phyloP scores from a whole-genome alignment of 1,284 basidiomycete species.

The Amylostereum chailletii region DNA sequence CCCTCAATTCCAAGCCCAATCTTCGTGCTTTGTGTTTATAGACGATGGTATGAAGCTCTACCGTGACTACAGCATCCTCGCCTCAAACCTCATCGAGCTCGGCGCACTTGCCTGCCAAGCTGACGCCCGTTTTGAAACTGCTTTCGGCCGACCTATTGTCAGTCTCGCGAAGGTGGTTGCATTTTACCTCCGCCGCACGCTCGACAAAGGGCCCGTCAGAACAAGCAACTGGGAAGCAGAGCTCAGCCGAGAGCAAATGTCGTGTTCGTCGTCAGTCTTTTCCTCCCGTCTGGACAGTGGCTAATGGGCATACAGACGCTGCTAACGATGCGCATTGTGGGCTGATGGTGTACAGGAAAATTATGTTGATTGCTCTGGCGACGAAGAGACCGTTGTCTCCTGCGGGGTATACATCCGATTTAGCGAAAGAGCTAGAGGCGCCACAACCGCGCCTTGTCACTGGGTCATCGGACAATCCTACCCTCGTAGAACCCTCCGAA shows the following conservation, averaged over 20 bases:
- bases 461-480: too few species aligned
- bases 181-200: constrained; percentile 35
- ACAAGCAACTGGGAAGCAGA: constrained; percentile 48
- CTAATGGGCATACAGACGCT: constrained; percentile 32
- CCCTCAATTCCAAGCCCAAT: background rate
- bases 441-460: background rate
- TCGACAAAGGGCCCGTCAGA: constrained; percentile 45
- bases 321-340: constrained; percentile 54
- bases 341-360: constrained; percentile 35
- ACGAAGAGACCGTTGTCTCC: constrained; percentile 20
- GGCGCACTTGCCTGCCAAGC: constrained; percentile 39
- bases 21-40: constrained; percentile 15
- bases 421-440: constrained; percentile 13
- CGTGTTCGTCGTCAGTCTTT: constrained; percentile 29
- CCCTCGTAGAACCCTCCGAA: background rate
- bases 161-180: constrained; percentile 45
- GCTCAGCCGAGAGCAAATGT: constrained; percentile 33
- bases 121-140: constrained; percentile 30
- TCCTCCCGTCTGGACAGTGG: background rate
- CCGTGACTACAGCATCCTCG: constrained; percentile 47
- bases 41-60: constrained; percentile 57
- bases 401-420: constrained; percentile 20
- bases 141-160: constrained; percentile 38
- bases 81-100: constrained; percentile 47
- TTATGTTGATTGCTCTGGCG: constrained; percentile 29